These are phyloP conservation scores for Funneliformis geosporum DNA, from an alignment of 192 early-diverging fungal species.

Conservation along the genomic window DNA sequence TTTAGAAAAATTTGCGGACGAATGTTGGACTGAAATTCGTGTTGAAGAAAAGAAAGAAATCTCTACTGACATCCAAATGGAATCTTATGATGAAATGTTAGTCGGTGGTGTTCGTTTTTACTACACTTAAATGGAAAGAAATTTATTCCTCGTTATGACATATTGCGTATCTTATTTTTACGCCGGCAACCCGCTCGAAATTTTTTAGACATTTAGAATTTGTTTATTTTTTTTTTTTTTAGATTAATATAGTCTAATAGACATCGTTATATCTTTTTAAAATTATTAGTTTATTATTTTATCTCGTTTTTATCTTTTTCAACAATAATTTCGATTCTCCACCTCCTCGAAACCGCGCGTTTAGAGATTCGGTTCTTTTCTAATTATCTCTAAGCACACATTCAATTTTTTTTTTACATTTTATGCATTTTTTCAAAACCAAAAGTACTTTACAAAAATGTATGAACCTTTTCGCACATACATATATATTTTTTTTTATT, in stretches of 20 bases:
- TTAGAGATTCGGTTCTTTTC: too few relatives aligned
- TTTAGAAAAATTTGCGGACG: conserved; percentile 11
- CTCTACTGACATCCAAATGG: neutral
- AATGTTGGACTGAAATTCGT: conserved; percentile 12
- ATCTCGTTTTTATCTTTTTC: too few relatives aligned
- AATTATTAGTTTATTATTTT: too few relatives aligned
- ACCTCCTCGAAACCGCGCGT: too few relatives aligned
- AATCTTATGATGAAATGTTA: conserved; percentile 30
- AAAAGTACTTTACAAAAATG: neutral
- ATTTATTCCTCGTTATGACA: neutral
- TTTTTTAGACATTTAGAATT: too few relatives aligned
- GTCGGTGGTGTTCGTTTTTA: conserved; percentile 16
- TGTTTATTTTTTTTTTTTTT: too few relatives aligned
- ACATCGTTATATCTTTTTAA: too few relatives aligned
- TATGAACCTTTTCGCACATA: neutral
- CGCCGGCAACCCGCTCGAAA: too few relatives aligned
- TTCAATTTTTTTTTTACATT: neutral
- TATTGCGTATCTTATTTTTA: too few relatives aligned
- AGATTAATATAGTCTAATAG: too few relatives aligned
- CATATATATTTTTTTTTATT: neutral
- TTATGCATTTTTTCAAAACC: neutral
- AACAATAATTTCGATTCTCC: too few relatives aligned
- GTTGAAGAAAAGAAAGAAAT: neutral
- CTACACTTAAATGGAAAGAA: neutral
- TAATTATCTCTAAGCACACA: too few relatives aligned